These are phyloP conservation scores for Posidonia oceanica DNA, from an alignment of 116 monocot species.

Conservation along the genomic window DNA sequence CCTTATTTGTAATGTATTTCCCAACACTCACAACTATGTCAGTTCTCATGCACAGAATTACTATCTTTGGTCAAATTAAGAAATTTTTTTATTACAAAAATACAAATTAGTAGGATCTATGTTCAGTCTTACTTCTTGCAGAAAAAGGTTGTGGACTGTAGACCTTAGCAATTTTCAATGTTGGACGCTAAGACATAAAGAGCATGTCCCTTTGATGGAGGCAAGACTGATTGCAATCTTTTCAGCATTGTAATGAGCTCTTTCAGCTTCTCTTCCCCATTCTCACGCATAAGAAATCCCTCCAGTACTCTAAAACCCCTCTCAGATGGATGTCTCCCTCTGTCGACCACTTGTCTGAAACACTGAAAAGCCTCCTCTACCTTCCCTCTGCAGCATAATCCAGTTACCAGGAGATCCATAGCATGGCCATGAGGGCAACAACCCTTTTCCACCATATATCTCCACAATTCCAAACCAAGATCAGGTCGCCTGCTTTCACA, in stretches of 20 bases:
- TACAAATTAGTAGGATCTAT: too few species aligned
- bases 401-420: slow-evolving; percentile 56
- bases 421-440: slow-evolving; percentile 76
- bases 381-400: slow-evolving; percentile 45
- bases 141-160: neutral
- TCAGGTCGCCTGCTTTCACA: slow-evolving; percentile 39
- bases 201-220: slow-evolving; percentile 9
- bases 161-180: neutral
- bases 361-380: slow-evolving; percentile 52
- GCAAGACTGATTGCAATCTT: slow-evolving; percentile 11
- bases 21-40: too few species aligned
- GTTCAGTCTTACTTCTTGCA: too few species aligned
- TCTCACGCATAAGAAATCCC: slow-evolving; percentile 25
- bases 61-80: too few species aligned
- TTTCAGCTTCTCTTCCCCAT: slow-evolving; percentile 35
- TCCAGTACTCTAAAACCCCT: slow-evolving; percentile 51
- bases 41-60: too few species aligned
- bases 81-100: too few species aligned
- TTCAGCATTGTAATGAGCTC: slow-evolving; percentile 38
- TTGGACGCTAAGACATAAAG: neutral
- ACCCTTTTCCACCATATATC: slow-evolving; percentile 63
- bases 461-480: slow-evolving; percentile 65
- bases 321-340: slow-evolving; percentile 47
- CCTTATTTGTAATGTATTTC: too few species aligned
- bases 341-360: slow-evolving; percentile 49